A percentile compares a stretch with the other conserved stretches of the same genome.
Conservation (phyloP, 2,329 filamentous ascomycete species). For the Aspergillus unguis region DNA sequence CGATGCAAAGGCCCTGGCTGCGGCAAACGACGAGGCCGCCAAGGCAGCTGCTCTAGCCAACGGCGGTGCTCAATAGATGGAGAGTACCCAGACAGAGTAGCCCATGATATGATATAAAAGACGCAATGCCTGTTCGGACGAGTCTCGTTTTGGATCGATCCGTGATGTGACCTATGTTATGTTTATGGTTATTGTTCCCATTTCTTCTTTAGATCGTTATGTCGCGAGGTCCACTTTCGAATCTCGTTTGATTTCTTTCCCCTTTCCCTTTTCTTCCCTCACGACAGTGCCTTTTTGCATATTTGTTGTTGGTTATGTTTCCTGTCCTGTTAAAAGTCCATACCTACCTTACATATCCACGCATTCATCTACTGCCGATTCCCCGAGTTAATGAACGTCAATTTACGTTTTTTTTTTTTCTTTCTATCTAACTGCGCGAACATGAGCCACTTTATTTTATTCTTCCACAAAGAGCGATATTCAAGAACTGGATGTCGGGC, state of each 20-base stretch:
- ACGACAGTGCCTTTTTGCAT: slow-evolving; percentile 18
- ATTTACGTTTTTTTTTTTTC: slow-evolving; percentile 5
- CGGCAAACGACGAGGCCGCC: slow-evolving; percentile 37
- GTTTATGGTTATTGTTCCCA: slow-evolving; percentile 16
- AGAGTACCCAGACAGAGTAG: no score
- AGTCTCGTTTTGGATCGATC: slow-evolving; percentile 20
- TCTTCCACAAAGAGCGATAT: neutral
- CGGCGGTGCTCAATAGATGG: slow-evolving; percentile 27
- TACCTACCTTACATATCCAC: neutral
- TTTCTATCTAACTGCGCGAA: slow-evolving; percentile 1
- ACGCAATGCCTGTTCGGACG: slow-evolving; percentile 16
- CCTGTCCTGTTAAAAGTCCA: slow-evolving; percentile 16
- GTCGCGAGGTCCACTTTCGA: slow-evolving; percentile 5
- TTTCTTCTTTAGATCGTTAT: slow-evolving; percentile 15
- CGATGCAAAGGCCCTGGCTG: slow-evolving; percentile 51
- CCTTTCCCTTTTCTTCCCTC: slow-evolving; percentile 12
- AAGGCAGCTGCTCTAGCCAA: slow-evolving; percentile 34
- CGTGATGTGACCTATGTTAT: slow-evolving; percentile 23
- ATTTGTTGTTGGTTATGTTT: slow-evolving; percentile 6
- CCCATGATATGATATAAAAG: slow-evolving; percentile 15
- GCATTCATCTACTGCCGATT: slow-evolving; percentile 2
- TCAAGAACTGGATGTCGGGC: neutral
- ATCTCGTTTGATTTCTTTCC: neutral
- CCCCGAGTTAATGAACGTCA: slow-evolving; percentile 13
- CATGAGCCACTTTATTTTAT: slow-evolving; percentile 1